Conservation (phyloP, 192 early-diverging fungal species). For the Coemansia sp. region DNA sequence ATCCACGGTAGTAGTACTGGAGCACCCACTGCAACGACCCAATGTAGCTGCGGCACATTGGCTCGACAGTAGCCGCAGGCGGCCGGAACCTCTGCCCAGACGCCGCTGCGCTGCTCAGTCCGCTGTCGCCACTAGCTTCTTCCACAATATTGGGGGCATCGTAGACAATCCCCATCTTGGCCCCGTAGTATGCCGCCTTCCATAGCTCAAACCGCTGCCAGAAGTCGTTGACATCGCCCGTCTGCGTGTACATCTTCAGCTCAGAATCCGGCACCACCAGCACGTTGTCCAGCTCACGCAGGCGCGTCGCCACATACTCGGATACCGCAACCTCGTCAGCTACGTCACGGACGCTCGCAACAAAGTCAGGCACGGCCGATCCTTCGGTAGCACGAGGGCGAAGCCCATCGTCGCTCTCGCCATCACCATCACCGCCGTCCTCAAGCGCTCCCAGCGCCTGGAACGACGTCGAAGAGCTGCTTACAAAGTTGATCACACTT, state of each 20-base stretch:
- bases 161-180: conserved; percentile 58
- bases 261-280: conserved; percentile 37
- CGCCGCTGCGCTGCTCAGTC: background rate
- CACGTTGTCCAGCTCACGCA: conserved; percentile 43
- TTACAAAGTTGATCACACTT: conserved; percentile 7
- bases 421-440: conserved; percentile 28
- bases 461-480: conserved; percentile 1
- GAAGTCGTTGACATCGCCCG: conserved; percentile 56
- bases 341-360: conserved; percentile 31
- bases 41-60: conserved; percentile 74
- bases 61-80: conserved; percentile 49
- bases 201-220: conserved; percentile 72
- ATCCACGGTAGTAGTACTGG: conserved; percentile 94
- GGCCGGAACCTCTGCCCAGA: conserved; percentile 32
- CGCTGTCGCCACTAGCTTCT: background rate
- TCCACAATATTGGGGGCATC: conserved; percentile 30
- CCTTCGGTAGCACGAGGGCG: conserved; percentile 45
- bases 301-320: conserved; percentile 30
- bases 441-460: conserved; percentile 30
- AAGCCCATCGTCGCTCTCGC: conserved; percentile 42
- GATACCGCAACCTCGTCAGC: conserved; percentile 19
- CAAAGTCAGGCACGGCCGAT: conserved; percentile 58
- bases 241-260: conserved; percentile 43
- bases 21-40: conserved; percentile 98
- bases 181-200: conserved; percentile 79